phyloP scores from a whole-genome alignment of 2,329 filamentous ascomycete genomes.

The Arthroderma sp. region DNA sequence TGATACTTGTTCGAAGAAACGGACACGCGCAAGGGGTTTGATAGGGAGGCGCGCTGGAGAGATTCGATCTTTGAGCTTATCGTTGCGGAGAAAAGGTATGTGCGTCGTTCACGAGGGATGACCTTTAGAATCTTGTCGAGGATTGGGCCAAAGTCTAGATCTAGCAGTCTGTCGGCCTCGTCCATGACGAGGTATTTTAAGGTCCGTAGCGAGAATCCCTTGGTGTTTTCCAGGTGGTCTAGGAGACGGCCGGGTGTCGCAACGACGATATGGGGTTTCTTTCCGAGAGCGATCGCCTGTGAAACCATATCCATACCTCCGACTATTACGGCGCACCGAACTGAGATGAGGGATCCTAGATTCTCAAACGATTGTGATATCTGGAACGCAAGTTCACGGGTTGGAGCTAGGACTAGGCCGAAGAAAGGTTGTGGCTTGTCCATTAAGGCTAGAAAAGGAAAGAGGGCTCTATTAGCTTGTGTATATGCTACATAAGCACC shows the following conservation, averaged over 20 bases:
- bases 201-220: constrained; percentile 73
- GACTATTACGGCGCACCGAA: constrained; percentile 73
- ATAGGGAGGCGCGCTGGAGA: constrained; percentile 75
- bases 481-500: not conserved
- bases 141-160: constrained; percentile 86
- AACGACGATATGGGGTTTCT: constrained; percentile 87
- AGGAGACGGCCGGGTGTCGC: constrained; percentile 80
- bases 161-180: constrained; percentile 80
- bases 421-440: constrained; percentile 77
- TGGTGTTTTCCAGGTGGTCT: constrained; percentile 92
- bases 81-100: constrained; percentile 86
- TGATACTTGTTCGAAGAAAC: constrained; percentile 77
- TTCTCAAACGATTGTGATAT: constrained; percentile 81
- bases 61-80: constrained; percentile 90
- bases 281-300: constrained; percentile 81
- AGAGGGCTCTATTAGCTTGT: not conserved
- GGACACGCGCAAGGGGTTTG: constrained; percentile 69
- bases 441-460: constrained; percentile 48
- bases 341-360: constrained; percentile 73
- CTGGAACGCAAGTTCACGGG: constrained; percentile 83
- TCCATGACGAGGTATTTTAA: constrained; percentile 90
- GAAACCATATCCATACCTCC: constrained; percentile 94
- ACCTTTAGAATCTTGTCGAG: constrained; percentile 90
- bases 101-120: constrained; percentile 61
- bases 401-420: constrained; percentile 82